Evolutionary conservation across 1,139 yeast species (phyloP).

Genomic region (Tardiomyces blankii): DNA sequence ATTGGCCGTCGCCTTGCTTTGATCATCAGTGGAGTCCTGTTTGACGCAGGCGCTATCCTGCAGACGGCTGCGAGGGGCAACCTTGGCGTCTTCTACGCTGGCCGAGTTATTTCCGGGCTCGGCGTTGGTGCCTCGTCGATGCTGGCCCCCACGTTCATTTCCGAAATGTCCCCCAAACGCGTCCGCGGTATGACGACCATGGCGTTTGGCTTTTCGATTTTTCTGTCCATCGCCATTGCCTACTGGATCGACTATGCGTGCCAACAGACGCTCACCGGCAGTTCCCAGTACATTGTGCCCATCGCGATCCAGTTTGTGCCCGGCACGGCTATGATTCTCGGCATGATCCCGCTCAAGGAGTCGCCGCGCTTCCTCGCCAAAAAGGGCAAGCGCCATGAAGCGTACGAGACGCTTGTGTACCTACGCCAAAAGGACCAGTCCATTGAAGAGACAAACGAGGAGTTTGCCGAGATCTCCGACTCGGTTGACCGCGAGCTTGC

Average conservation of each 20-base stretch:
- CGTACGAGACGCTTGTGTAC: constrained; percentile 39
- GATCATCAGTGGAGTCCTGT: not conserved
- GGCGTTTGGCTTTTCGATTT: constrained; percentile 45
- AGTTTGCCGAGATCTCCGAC: constrained; percentile 1
- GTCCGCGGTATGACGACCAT: constrained; percentile 49
- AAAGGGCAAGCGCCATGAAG: constrained; percentile 55
- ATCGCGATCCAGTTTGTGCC: constrained; percentile 41
- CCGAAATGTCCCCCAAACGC: constrained; percentile 49
- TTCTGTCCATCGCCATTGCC: constrained; percentile 38
- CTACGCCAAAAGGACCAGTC: constrained; percentile 14
- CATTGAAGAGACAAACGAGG: not conserved
- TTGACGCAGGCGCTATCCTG: constrained; percentile 3
- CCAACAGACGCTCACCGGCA: constrained; percentile 3
- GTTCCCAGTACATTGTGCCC: not conserved
- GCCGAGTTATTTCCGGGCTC: constrained; percentile 49
- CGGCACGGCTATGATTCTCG: constrained; percentile 39
- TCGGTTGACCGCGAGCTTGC: not conserved
- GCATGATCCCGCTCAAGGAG: constrained; percentile 48
- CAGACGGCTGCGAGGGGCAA: constrained; percentile 6
- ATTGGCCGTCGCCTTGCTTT: constrained; percentile 1
- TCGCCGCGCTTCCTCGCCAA: constrained; percentile 68
- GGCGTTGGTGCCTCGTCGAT: constrained; percentile 57
- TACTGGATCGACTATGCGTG: constrained; percentile 22
- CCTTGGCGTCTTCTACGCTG: constrained; percentile 21
- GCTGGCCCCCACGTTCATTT: constrained; percentile 51